Evolutionary conservation across 129 eudicot genomes (phyloP).

Genomic region (Flaveria sonorensis): DNA sequence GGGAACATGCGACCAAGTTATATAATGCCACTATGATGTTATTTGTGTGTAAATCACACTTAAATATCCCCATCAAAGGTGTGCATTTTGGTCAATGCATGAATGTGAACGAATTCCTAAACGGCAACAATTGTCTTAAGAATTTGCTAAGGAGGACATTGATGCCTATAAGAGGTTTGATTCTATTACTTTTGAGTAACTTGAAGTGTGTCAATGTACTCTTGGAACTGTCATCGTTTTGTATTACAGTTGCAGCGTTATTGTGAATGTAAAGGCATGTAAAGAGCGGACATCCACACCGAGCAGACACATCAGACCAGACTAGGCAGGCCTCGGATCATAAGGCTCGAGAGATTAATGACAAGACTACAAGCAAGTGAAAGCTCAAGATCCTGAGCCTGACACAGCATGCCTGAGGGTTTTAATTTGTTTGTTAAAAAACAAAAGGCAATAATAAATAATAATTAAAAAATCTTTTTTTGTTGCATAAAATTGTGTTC

Average conservation of each 20-base stretch:
- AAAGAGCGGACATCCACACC: constrained; percentile 27
- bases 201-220: too few relatives aligned
- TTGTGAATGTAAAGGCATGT: constrained; percentile 49
- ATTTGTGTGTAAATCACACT: too few relatives aligned
- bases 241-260: constrained; percentile 33
- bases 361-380: constrained; percentile 12
- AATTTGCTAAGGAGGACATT: too few relatives aligned
- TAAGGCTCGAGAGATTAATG: constrained; percentile 44
- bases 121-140: too few relatives aligned
- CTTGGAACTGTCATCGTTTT: constrained; percentile 19
- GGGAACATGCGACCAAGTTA: too few relatives aligned
- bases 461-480: not conserved
- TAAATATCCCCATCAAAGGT: too few relatives aligned
- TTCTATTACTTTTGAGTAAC: too few relatives aligned
- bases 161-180: too few relatives aligned
- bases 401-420: not conserved
- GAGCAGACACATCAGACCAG: constrained; percentile 26
- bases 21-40: too few relatives aligned
- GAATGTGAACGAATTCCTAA: too few relatives aligned
- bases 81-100: too few relatives aligned
- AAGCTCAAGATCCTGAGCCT: not conserved
- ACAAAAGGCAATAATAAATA: not conserved
- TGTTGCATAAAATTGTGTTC: not conserved
- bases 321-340: constrained; percentile 33
- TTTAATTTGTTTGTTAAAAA: not conserved